phyloP scores from a whole-genome alignment of 345 rosid genomes.

The Dipteronia dyeriana region DNA sequence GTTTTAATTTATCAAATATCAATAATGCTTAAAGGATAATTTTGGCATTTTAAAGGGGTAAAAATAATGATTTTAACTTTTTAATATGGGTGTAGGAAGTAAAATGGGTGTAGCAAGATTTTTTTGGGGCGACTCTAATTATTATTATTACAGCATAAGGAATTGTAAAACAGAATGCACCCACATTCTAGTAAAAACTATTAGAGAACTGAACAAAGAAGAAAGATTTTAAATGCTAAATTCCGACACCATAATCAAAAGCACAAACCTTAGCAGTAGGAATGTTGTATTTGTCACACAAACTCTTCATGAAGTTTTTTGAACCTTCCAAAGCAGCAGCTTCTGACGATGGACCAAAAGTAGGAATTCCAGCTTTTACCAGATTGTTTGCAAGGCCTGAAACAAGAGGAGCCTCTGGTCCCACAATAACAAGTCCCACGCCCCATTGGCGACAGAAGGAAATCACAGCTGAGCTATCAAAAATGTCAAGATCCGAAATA shows the following conservation, averaged over 20 bases:
- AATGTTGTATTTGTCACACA: conserved; percentile 82
- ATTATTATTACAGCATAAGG: not conserved
- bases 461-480: conserved; percentile 66
- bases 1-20: too few relatives aligned
- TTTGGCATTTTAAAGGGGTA: too few relatives aligned
- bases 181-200: not conserved
- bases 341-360: conserved; percentile 92
- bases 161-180: not conserved
- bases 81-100: too few relatives aligned
- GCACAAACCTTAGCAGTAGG: conserved; percentile 90
- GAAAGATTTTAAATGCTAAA: not conserved
- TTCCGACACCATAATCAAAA: not conserved
- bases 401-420: conserved; percentile 96
- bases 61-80: too few relatives aligned
- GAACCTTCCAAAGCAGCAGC: conserved; percentile 99
- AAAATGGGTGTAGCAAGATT: too few relatives aligned
- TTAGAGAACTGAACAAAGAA: not conserved
- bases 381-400: conserved; percentile 84
- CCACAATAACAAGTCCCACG: conserved; percentile 83
- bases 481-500: conserved; percentile 62
- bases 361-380: conserved; percentile 63
- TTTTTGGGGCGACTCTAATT: not conserved
- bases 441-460: conserved; percentile 62
- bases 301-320: conserved; percentile 86
- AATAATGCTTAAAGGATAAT: too few relatives aligned